These are phyloP conservation scores for Aspergillus melleus DNA, from an alignment of 2,329 filamentous ascomycete species.

Conservation along the genomic window DNA sequence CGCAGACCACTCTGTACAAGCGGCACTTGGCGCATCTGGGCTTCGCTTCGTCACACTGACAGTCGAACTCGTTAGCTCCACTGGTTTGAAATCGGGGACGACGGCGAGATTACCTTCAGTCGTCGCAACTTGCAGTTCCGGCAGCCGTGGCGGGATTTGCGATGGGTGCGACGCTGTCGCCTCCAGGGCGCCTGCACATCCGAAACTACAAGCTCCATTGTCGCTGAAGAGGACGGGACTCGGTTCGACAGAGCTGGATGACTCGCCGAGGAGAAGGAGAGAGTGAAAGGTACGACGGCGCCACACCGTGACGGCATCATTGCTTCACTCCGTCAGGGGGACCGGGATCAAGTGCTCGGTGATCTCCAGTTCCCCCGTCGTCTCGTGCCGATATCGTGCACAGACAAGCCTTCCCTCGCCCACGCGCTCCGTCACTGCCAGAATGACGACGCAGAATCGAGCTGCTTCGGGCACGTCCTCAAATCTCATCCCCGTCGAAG, in stretches of 20 bases:
- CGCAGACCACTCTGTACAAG: not conserved
- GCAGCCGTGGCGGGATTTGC: not conserved
- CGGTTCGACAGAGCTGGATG: too few relatives aligned
- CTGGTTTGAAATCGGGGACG: not conserved
- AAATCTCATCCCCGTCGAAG: not conserved
- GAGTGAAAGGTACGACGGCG: too few relatives aligned
- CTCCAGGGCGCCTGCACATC: too few relatives aligned
- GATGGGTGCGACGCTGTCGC: not conserved
- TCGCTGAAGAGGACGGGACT: too few relatives aligned
- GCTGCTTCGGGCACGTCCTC: not conserved
- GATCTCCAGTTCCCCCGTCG: slow-evolving; percentile 1
- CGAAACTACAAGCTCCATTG: too few relatives aligned
- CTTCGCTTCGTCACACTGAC: not conserved
- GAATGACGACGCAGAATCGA: slow-evolving; percentile 2
- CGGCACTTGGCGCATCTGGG: not conserved
- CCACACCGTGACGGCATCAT: not conserved
- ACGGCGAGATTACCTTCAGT: not conserved
- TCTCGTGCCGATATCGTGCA: slow-evolving; percentile 2
- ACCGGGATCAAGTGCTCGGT: not conserved
- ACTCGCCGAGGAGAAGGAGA: not conserved
- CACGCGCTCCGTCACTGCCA: not conserved
- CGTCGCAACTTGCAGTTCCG: not conserved
- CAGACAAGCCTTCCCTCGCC: slow-evolving; percentile 1
- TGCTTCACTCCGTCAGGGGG: not conserved
- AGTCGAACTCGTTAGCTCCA: not conserved